Evolutionary conservation across 441 rosid species (phyloP), one percentile per base, ranked within the genome.

Genomic region (Cnidoscolus chayamansa): DNA sequence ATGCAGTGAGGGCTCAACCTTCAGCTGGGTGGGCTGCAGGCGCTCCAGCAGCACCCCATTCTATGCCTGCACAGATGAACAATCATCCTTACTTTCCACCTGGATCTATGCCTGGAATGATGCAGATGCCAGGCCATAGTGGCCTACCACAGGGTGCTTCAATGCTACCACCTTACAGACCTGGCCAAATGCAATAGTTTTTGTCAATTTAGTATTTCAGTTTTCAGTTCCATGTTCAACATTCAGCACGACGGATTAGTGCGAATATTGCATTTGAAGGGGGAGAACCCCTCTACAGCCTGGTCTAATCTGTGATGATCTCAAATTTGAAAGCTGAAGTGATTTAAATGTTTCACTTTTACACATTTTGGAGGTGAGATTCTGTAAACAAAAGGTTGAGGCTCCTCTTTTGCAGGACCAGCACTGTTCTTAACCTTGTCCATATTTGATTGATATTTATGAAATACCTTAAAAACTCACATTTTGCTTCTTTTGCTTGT

Each of bases 1-100:
- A 86, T 75, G 67, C 64, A 6, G 67, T 32, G 57, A 82, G 80
- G 79, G 82, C 80, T 64, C 94, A 82, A 50, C 81, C 86, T 67
- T 81, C 90, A 25, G 86, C 83, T 4, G 97, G 96, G 19, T 90
- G 97, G 98, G 77, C 78, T 35, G 50, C 92, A 1, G 79, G 67
- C 5, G 84, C 20, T 25, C 86, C 84, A 2, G 35, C 80, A 32
- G 83, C 49, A 72, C 79, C 86, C 15, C 96, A 90, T 56, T 82
- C 89, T 63, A 83, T 79, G 81, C 86, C 86, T 3, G 68, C 77
- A 32, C 89, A 83, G 76, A 82, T 84, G 88, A 80, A 74, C 40
- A 84, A 80, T 68, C 82, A 82, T 74, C 88, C 84, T 0, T 94
- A 90, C 84, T 63, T 83, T 82, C 87, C 83, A 69, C 80, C 85